These are phyloP conservation scores for Aspergillus uvarum DNA, from an alignment of 2,329 filamentous ascomycete species.

Conservation along the genomic window DNA sequence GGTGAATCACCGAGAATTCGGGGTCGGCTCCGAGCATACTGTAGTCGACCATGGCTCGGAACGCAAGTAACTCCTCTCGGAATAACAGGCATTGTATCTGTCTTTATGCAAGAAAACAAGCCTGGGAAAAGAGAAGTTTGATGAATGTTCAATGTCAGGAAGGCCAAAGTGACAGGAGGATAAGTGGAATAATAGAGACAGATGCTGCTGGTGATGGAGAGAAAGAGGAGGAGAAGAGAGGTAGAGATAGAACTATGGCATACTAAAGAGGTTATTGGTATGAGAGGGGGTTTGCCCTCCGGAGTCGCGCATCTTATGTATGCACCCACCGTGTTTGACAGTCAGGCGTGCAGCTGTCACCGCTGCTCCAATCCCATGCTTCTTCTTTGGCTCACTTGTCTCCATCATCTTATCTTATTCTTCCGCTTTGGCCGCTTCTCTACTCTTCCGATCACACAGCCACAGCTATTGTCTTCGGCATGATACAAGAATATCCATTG, in stretches of 20 bases:
- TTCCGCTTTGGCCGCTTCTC: neutral
- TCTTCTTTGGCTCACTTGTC: neutral
- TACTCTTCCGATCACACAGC: neutral
- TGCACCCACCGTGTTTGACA: neutral
- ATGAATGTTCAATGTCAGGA: no score
- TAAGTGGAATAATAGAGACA: neutral
- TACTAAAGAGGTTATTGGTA: neutral
- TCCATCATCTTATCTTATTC: neutral
- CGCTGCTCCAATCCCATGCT: neutral
- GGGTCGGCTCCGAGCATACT: neutral
- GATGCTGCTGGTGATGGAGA: neutral
- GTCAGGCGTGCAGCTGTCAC: neutral
- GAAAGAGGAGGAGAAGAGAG: no score
- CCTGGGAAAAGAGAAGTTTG: no score
- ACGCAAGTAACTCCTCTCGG: neutral
- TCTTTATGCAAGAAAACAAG: neutral
- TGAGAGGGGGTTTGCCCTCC: neutral
- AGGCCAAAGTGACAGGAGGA: neutral
- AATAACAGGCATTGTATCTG: neutral
- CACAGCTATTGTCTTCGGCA: neutral
- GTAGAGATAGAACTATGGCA: neutral
- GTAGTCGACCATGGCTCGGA: neutral
- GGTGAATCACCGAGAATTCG: neutral
- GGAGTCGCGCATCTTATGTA: neutral
- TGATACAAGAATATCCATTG: neutral